These are phyloP conservation scores for Solanum lignicaule DNA, from an alignment of 257 asterid genomes.

Conservation along the genomic window DNA sequence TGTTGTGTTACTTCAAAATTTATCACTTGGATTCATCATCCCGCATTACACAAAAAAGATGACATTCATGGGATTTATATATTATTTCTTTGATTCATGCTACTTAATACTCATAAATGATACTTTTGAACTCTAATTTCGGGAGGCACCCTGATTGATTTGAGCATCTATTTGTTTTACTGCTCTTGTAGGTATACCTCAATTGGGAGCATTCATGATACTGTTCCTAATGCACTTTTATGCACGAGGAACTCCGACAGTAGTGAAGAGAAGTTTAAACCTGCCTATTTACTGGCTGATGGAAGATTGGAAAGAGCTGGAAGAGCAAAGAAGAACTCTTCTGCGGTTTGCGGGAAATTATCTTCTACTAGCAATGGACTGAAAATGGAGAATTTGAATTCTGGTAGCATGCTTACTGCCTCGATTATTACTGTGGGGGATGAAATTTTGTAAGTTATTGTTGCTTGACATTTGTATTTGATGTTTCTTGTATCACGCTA, in stretches of 20 bases:
- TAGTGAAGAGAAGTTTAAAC: constrained; percentile 47
- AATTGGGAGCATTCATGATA: constrained; percentile 91
- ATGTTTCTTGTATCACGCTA: neutral
- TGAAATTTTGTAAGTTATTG: constrained; percentile 77
- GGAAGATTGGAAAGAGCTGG: constrained; percentile 98
- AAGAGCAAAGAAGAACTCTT: constrained; percentile 49
- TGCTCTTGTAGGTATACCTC: constrained; percentile 71
- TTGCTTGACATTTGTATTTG: neutral
- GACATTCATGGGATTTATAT: neutral
- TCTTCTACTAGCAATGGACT: constrained; percentile 47
- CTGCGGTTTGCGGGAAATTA: constrained; percentile 18
- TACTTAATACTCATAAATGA: neutral
- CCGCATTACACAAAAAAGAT: neutral
- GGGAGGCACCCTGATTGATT: neutral
- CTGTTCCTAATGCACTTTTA: constrained; percentile 73
- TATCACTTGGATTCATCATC: neutral
- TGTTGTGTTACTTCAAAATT: neutral
- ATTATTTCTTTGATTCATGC: neutral
- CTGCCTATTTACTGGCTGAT: constrained; percentile 78
- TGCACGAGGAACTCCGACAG: constrained; percentile 28
- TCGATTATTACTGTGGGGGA: constrained; percentile 78
- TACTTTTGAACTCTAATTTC: neutral
- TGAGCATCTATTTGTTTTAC: neutral
- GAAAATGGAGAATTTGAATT: constrained; percentile 24
- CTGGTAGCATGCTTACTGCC: constrained; percentile 42